Base-by-base conservation (phyloP, 2,329 filamentous ascomycete species). In the Neonectria faginata region DNA sequence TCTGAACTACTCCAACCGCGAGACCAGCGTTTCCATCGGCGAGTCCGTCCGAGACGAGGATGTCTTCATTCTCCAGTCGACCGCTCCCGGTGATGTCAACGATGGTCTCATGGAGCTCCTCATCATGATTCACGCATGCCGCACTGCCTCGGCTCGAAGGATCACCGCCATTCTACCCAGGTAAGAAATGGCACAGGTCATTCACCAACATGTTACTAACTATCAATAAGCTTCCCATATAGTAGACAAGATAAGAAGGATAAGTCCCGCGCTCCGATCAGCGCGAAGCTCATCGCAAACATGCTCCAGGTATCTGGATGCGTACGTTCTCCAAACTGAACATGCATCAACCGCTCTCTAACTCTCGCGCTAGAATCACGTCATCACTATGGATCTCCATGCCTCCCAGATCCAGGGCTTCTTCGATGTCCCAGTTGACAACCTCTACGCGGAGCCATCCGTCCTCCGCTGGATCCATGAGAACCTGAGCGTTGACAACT, bases 161-260 rank as follows among this genome's bases (percentile, higher is more conserved):
- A 97, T 98, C 81, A 97, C 95, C 22, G 95, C 94, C 68, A 93
- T 97, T 69, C 92, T 97, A 56, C 95, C 95, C 71, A 97, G 39
- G 33, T 36, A 36, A 14, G 33, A 16, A 36, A 36, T 16, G 33
- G 14, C 14, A 36, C 12, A 14, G 12, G 3, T 2, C 3, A 36
- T 16, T 36, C 33, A 5, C 4, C 33, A 36, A 36, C 33, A 16
- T 6, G 33, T 16, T 36, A 7, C 33, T 36, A 11, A 36, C 12
- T 16, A 7, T 16, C 29, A 9, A 9, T 2, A 18, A 20, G 97
- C 81, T 98, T 97, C 81, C 94, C 94, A 29, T 98, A 98, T 77
- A 94, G 95, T 14, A 90, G 95, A 54, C 95, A 98, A 82, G 96
- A 98, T 81, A 98, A 98, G 85, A 98, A 98, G 82, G 94, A 97